Conservation (phyloP, 805 yeast genomes). For the Wickerhamomyces hampshirensis region DNA sequence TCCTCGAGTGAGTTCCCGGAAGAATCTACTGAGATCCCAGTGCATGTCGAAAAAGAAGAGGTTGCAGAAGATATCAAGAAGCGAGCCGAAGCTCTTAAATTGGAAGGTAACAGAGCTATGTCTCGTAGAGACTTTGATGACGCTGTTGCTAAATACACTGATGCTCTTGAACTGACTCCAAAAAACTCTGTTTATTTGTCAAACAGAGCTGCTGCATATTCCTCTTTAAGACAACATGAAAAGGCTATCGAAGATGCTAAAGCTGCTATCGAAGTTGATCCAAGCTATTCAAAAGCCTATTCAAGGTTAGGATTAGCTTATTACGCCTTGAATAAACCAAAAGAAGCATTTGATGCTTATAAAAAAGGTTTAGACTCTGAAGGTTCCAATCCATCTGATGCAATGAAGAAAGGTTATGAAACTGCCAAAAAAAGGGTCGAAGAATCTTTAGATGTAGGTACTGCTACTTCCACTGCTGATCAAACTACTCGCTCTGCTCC, state of each 20-base stretch:
- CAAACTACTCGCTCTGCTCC: conserved; percentile 20
- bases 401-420: conserved; percentile 90
- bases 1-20: conserved; percentile 18
- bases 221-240: conserved; percentile 69
- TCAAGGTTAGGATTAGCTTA: conserved; percentile 92
- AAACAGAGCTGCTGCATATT: conserved; percentile 95
- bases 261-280: conserved; percentile 71
- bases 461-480: conserved; percentile 24
- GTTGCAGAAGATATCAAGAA: conserved; percentile 50
- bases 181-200: conserved; percentile 81
- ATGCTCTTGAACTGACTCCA: conserved; percentile 68
- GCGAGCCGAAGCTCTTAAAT: conserved; percentile 79
- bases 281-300: conserved; percentile 85
- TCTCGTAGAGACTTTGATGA: conserved; percentile 62
- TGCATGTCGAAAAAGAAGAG: conserved; percentile 39
- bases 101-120: conserved; percentile 88
- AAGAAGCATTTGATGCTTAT: conserved; percentile 88
- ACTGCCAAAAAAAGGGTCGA: conserved; percentile 87
- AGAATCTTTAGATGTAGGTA: conserved; percentile 49
- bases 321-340: conserved; percentile 90
- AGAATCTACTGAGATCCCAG: conserved; percentile 25
- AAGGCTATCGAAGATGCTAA: conserved; percentile 82
- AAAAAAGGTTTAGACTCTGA: conserved; percentile 82
- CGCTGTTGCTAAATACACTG: conserved; percentile 76
- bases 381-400: conserved; percentile 78